Percentiles rank a stretch among this genome's conserved stretches.
These are phyloP conservation scores for Kazachstania sp. DNA, from an alignment of 1,139 yeast species.

Conservation along the genomic window DNA sequence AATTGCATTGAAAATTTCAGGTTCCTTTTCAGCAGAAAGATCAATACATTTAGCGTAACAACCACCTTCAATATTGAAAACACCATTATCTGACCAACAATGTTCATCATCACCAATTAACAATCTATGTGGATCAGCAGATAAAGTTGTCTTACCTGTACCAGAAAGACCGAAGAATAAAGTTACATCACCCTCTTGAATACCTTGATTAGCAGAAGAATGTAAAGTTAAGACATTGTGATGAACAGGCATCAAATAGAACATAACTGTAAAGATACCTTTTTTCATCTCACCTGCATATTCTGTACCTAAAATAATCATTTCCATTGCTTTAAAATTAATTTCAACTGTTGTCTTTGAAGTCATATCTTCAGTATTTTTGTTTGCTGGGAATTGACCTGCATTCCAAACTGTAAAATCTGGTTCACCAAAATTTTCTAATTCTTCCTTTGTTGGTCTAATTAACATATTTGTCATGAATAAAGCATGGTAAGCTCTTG, in stretches of 20 bases:
- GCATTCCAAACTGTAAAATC: constrained; percentile 98
- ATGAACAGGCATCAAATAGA: constrained; percentile 94
- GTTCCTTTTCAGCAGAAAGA: constrained; percentile 85
- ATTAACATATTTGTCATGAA: constrained; percentile 98
- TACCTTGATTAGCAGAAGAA: constrained; percentile 92
- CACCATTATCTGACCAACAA: constrained; percentile 98
- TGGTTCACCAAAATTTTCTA: constrained; percentile 88
- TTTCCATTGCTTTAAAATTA: constrained; percentile 95
- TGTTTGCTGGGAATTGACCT: constrained; percentile 98
- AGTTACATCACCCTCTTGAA: constrained; percentile 55
- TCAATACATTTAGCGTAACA: constrained; percentile 98
- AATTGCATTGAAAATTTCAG: constrained; percentile 93
- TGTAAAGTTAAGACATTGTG: constrained; percentile 89
- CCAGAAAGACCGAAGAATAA: constrained; percentile 96
- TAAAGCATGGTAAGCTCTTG: constrained; percentile 96
- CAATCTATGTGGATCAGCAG: constrained; percentile 91
- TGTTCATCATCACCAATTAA: constrained; percentile 99
- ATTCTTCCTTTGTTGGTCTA: constrained; percentile 87
- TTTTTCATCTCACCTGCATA: constrained; percentile 99
- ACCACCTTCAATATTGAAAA: constrained; percentile 98
- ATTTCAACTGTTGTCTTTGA: constrained; percentile 93
- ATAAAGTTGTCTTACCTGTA: constrained; percentile 95
- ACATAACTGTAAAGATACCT: constrained; percentile 98
- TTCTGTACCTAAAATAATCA: constrained; percentile 97
- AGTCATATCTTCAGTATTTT: constrained; percentile 95